Evolutionary conservation across 2,329 filamentous ascomycete species (phyloP).

Genomic region (Cordyceps cicadae): DNA sequence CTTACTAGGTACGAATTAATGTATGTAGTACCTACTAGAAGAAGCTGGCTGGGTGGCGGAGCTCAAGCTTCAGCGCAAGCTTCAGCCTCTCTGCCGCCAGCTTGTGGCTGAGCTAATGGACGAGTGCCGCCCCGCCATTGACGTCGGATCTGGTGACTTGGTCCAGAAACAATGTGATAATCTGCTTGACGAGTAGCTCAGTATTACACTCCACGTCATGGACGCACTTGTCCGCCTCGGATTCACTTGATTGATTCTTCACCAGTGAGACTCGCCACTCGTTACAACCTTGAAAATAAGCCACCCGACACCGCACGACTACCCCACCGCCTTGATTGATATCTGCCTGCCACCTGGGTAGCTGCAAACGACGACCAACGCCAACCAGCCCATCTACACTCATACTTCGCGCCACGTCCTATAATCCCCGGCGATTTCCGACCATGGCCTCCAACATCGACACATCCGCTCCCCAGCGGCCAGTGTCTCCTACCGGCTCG

Average conservation of each 20-base stretch:
- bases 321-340: constrained; percentile 7
- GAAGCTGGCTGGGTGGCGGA: neutral
- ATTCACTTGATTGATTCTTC: constrained; percentile 4
- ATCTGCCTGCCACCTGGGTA: neutral
- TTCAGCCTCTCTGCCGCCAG: constrained; percentile 1
- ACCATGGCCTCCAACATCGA: constrained; percentile 25
- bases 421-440: neutral
- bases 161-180: constrained; percentile 1
- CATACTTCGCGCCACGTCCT: neutral
- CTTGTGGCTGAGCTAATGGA: no score
- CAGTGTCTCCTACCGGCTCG: constrained; percentile 50
- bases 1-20: no score
- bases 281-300: neutral
- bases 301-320: neutral
- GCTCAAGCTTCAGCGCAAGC: neutral
- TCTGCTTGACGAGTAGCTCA: neutral
- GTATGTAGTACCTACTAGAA: no score
- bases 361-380: neutral
- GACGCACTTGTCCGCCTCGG: neutral
- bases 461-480: constrained; percentile 16
- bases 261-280: neutral
- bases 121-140: constrained; percentile 5
- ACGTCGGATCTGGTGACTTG: constrained; percentile 10
- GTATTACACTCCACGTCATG: neutral
- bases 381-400: neutral